Evolutionary conservation across 2,329 filamentous ascomycete genomes (phyloP).

Genomic region (Apiospora hydei): DNA sequence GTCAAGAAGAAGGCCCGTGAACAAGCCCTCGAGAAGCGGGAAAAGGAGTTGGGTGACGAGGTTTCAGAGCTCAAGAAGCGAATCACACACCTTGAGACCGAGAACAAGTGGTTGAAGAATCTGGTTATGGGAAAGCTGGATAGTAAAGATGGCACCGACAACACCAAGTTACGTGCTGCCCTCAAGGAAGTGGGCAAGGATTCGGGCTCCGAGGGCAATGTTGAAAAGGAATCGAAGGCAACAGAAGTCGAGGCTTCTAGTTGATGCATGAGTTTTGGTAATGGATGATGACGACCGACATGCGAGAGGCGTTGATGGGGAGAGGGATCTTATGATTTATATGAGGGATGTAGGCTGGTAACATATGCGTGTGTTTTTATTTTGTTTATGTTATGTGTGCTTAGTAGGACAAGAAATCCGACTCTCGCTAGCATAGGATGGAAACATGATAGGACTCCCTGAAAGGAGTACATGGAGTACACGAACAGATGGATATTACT

Average conservation of each 20-base stretch:
- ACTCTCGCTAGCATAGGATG: slow-evolving; percentile 15
- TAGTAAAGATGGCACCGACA: slow-evolving; percentile 60
- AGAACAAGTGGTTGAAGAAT: slow-evolving; percentile 55
- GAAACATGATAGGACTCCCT: not conserved
- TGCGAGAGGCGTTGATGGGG: not conserved
- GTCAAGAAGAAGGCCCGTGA: slow-evolving; percentile 97
- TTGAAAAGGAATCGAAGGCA: slow-evolving; percentile 12
- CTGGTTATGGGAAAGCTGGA: slow-evolving; percentile 87
- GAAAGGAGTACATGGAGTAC: not conserved
- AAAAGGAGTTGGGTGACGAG: slow-evolving; percentile 85
- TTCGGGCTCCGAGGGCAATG: slow-evolving; percentile 31
- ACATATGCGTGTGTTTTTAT: slow-evolving; percentile 1
- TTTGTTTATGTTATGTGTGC: slow-evolving; percentile 3
- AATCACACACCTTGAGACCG: slow-evolving; percentile 70
- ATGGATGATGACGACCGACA: not conserved
- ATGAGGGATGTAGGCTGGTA: not conserved
- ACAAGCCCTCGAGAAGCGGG: slow-evolving; percentile 80
- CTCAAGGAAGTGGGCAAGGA: slow-evolving; percentile 30
- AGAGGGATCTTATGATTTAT: not conserved
- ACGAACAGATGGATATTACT: not conserved
- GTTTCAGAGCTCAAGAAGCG: slow-evolving; percentile 75
- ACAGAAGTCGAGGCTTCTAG: slow-evolving; percentile 4
- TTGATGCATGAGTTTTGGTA: slow-evolving; percentile 17
- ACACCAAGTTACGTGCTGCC: slow-evolving; percentile 37
- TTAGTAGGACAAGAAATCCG: slow-evolving; percentile 10